Evolutionary conservation across 2,329 filamentous ascomycete species (phyloP).

Genomic region (Exophiala bonariae): DNA sequence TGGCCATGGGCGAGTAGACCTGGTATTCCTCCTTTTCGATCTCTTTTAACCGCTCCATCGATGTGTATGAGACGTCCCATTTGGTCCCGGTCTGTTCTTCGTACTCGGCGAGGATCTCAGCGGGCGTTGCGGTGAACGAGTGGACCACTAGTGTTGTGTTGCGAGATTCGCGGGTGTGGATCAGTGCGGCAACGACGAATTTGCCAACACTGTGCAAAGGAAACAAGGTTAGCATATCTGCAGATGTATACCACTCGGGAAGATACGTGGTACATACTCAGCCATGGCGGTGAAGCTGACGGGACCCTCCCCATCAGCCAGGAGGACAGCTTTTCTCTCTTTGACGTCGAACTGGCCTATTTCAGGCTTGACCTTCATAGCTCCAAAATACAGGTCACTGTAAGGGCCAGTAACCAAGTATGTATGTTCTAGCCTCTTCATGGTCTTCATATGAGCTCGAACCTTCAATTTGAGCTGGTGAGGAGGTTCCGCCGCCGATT

Average conservation of each 20-base stretch:
- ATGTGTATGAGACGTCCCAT: conserved; percentile 57
- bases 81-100: conserved; percentile 61
- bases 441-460: conserved; percentile 56
- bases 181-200: conserved; percentile 62
- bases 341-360: conserved; percentile 61
- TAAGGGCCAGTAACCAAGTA: conserved; percentile 72
- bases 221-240: conserved; percentile 6
- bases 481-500: conserved; percentile 61
- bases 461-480: conserved; percentile 71
- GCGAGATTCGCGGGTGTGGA: conserved; percentile 54
- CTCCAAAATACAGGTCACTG: conserved; percentile 60
- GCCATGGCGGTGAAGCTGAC: conserved; percentile 70
- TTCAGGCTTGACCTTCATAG: conserved; percentile 37
- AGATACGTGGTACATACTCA: conserved; percentile 59
- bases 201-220: conserved; percentile 58
- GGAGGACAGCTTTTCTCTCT: conserved; percentile 58
- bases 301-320: conserved; percentile 62
- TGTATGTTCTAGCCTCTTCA: conserved; percentile 58
- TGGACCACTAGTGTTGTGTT: conserved; percentile 66
- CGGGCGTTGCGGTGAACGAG: conserved; percentile 67
- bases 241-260: neutral
- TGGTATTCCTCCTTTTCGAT: conserved; percentile 63
- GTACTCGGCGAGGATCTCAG: conserved; percentile 65
- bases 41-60: conserved; percentile 55
- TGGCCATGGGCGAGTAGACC: conserved; percentile 52